These are phyloP conservation scores for Tagetes erecta DNA, from an alignment of 129 eudicot species.

Conservation along the genomic window DNA sequence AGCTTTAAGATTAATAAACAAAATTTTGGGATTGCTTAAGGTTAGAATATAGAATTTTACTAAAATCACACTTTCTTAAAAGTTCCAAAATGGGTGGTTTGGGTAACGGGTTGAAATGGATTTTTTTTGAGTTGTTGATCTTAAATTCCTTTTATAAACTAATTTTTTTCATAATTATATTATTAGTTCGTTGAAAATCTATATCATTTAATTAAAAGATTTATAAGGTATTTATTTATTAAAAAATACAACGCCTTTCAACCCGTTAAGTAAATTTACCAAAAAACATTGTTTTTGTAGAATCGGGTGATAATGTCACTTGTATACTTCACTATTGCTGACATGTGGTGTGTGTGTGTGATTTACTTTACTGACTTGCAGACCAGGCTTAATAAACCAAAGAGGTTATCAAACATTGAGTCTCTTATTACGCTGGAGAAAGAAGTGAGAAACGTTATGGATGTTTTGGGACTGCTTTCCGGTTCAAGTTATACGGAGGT, in stretches of 20 bases:
- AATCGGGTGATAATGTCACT: not conserved
- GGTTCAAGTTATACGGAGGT: slow-evolving; percentile 61
- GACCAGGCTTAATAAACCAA: slow-evolving; percentile 72
- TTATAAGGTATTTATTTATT: not conserved
- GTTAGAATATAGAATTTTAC: slow-evolving; percentile 24
- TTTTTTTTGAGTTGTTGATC: not conserved
- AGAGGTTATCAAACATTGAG: slow-evolving; percentile 40
- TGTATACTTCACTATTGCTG: slow-evolving; percentile 6
- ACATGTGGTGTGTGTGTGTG: not conserved
- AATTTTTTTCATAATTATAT: too few relatives aligned
- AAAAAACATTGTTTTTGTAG: not conserved
- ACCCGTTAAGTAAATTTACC: not conserved
- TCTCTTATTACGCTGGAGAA: slow-evolving; percentile 59
- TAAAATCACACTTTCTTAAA: not conserved
- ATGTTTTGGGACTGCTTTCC: slow-evolving; percentile 71
- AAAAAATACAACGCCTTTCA: too few relatives aligned
- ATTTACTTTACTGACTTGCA: slow-evolving; percentile 38
- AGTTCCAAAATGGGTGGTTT: not conserved
- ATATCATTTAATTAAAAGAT: not conserved
- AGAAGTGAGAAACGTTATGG: slow-evolving; percentile 55
- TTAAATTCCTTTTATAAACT: too few relatives aligned
- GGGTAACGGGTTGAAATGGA: not conserved
- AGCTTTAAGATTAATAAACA: slow-evolving; percentile 56
- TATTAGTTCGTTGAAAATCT: too few relatives aligned
- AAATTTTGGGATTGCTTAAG: slow-evolving; percentile 57